Evolutionary conservation across 495 filamentous ascomycete genomes (phyloP).

Genomic region (Podospora australis): DNA sequence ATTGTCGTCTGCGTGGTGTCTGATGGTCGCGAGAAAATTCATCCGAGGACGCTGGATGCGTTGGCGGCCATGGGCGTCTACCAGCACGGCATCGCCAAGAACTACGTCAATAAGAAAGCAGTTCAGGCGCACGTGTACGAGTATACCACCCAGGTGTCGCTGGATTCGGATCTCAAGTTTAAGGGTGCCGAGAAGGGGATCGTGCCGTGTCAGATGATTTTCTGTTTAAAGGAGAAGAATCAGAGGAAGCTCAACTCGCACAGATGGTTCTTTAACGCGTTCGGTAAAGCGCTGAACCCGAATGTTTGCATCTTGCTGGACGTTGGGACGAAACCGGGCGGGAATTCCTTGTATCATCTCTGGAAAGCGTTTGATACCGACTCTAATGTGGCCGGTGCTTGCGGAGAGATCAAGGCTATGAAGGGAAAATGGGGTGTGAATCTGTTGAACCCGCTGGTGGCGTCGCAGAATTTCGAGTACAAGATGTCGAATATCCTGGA

Average conservation of each 20-base stretch:
- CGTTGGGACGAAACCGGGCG: conserved; percentile 85
- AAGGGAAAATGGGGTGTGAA: conserved; percentile 79
- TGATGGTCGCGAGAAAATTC: conserved; percentile 89
- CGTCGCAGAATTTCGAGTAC: conserved; percentile 98
- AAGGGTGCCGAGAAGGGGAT: conserved; percentile 99
- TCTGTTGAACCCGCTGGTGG: conserved; percentile 89
- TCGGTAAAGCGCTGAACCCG: conserved; percentile 84
- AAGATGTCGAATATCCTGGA: conserved; percentile 99
- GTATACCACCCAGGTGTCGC: conserved; percentile 95
- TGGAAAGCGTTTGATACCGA: conserved; percentile 99
- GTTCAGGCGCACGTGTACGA: conserved; percentile 92
- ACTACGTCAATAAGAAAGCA: conserved; percentile 86
- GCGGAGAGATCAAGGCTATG: conserved; percentile 94
- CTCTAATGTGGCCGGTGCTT: conserved; percentile 92
- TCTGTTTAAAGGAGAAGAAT: conserved; percentile 98
- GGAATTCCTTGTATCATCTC: conserved; percentile 87
- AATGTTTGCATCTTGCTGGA: conserved; percentile 97
- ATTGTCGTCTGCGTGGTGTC: conserved; percentile 96
- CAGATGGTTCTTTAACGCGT: conserved; percentile 99
- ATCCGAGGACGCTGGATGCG: conserved; percentile 90
- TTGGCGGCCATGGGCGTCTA: conserved; percentile 97
- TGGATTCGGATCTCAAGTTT: conserved; percentile 93
- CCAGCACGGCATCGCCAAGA: conserved; percentile 97
- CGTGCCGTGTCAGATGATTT: conserved; percentile 97
- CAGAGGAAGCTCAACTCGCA: conserved; percentile 97